A percentile compares a stretch with the other conserved stretches of the same genome.
These are phyloP conservation scores for Malassezia obtusa DNA, from an alignment of 1,284 basidiomycete species.

Conservation along the genomic window DNA sequence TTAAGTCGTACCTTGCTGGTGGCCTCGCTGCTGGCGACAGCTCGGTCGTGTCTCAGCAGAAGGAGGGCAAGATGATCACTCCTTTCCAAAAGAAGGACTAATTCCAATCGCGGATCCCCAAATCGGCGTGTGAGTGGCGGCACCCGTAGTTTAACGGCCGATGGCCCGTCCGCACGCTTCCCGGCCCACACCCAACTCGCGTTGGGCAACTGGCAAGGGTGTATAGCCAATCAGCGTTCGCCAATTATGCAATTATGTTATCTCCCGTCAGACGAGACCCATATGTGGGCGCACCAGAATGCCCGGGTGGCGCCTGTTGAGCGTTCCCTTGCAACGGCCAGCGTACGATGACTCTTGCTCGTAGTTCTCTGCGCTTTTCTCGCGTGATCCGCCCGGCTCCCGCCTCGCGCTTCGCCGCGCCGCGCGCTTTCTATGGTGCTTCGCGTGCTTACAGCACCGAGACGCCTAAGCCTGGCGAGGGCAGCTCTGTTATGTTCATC, in stretches of 20 bases:
- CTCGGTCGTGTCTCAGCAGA: background rate
- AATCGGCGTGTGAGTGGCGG: too few relatives aligned
- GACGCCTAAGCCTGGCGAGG: background rate
- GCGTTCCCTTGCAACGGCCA: background rate
- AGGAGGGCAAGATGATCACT: conserved; percentile 1
- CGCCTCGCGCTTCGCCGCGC: background rate
- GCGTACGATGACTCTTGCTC: background rate
- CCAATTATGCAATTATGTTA: background rate
- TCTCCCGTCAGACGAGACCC: too few relatives aligned
- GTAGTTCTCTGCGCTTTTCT: background rate
- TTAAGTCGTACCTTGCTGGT: background rate
- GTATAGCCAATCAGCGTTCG: background rate
- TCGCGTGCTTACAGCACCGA: background rate
- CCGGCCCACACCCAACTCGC: background rate
- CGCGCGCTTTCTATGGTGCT: background rate
- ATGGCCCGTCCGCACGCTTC: background rate
- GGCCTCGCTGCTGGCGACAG: background rate
- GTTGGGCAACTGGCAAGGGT: background rate
- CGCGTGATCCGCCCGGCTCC: background rate
- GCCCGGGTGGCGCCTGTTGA: too few relatives aligned
- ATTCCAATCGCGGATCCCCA: background rate
- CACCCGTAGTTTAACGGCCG: too few relatives aligned
- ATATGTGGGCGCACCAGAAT: too few relatives aligned
- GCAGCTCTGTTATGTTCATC: background rate
- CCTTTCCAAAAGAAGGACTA: background rate